Conservation (phyloP, 345 rosid genomes). For the Rubroshorea leprosula region DNA sequence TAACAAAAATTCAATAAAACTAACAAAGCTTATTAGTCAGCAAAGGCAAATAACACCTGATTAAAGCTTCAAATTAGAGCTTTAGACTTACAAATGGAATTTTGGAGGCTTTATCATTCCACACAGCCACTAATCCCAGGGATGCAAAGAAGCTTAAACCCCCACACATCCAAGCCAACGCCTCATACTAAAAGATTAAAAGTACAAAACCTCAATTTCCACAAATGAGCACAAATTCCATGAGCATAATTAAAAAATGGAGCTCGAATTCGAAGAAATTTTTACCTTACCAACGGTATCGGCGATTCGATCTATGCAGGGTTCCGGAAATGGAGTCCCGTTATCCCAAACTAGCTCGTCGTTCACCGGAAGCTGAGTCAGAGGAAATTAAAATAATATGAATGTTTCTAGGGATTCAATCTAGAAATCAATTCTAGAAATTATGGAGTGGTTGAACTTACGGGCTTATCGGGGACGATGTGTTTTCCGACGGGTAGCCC, state of each 20-base stretch:
- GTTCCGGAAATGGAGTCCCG: constrained; percentile 88
- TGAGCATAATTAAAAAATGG: too few species aligned
- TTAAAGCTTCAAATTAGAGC: constrained; percentile 1
- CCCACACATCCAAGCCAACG: constrained; percentile 94
- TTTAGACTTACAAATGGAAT: constrained; percentile 71
- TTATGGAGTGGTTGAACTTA: constrained; percentile 27
- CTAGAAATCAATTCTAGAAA: too few species aligned
- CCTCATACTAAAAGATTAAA: constrained; percentile 60
- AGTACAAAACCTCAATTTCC: neutral
- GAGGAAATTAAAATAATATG: neutral
- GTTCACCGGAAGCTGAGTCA: constrained; percentile 69
- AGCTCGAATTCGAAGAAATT: neutral
- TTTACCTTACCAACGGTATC: constrained; percentile 91
- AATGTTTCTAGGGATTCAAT: constrained; percentile 4
- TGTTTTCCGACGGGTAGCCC: constrained; percentile 95
- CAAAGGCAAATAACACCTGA: neutral
- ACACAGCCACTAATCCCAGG: constrained; percentile 63
- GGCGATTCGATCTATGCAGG: constrained; percentile 95
- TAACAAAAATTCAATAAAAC: too few species aligned
- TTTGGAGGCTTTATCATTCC: constrained; percentile 91
- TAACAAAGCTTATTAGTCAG: too few species aligned
- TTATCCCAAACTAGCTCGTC: constrained; percentile 97
- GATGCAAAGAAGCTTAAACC: constrained; percentile 78
- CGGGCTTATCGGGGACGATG: constrained; percentile 93
- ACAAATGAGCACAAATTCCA: neutral